Base-by-base conservation (phyloP, 2,329 filamentous ascomycete genomes). In the Westerdykella aurantiaca region DNA sequence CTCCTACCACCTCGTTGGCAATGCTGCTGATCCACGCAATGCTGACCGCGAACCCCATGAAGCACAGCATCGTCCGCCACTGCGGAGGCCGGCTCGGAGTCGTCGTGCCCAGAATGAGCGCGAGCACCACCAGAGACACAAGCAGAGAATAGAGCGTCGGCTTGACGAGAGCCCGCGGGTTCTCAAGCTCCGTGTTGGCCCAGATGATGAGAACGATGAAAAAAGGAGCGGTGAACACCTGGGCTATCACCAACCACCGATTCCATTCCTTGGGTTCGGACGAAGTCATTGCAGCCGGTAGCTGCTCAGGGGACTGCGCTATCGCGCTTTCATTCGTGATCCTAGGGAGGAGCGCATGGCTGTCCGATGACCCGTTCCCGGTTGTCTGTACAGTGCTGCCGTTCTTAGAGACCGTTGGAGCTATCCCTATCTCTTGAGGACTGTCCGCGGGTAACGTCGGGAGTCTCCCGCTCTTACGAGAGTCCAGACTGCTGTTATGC, bases 11-110 rank as follows among this genome's bases (percentile, higher is more conserved):
- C 71, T 98, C 91, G 31, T 88, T 88, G 2, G 93, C 91, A 55
- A 98, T 89, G 1, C 88, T 93, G 33, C 88, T 93, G 56, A 97
- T 96, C 93, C 94, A 98, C 18, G 88, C 86, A 45, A 97, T 93
- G 49, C 86, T 83, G 46, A 97, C 94, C 7, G 85, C 73, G 61
- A 98, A 98, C 6, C 94, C 93, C 31, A 94, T 72, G 58, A 95
- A 88, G 61, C 89, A 95, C 37, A 97, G 76, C 18, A 91, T 61
- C 39, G 83, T 84, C 46, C 90, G 85, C 66, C 87, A 87, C 50
- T 77, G 80, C 0, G 87, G 85, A 23, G 83, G 82, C 29, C 76
- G 77, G 39, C 80, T 73, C 6, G 83, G 76, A 0, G 78, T 79
- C 0, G 90, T 94, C 16, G 82, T 82, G 4, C 81, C 47, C 2